Evolutionary conservation across 2,329 filamentous ascomycete species (phyloP).

Genomic region (Bipolaris zeicola): DNA sequence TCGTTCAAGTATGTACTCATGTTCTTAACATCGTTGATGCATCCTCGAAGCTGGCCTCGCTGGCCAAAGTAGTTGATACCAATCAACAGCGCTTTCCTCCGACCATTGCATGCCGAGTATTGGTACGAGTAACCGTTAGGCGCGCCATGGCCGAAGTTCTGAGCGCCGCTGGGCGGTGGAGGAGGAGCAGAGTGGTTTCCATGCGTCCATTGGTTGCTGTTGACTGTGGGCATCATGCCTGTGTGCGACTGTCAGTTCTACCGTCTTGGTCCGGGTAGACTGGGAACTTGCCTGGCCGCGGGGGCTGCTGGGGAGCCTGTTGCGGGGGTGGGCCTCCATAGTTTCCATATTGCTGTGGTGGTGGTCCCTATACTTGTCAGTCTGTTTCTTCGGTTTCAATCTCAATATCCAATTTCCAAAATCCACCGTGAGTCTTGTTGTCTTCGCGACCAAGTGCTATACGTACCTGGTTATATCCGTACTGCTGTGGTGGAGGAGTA

Average conservation of each 20-base stretch:
- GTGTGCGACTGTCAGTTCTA: conserved; percentile 40
- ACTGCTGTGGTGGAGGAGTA: conserved; percentile 51
- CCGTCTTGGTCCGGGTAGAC: not conserved
- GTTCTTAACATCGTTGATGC: conserved; percentile 97
- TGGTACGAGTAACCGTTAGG: conserved; percentile 82
- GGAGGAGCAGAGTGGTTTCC: conserved; percentile 66
- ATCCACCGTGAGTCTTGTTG: not conserved
- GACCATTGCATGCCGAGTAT: conserved; percentile 89
- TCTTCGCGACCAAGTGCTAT: conserved; percentile 8
- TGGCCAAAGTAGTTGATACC: conserved; percentile 98
- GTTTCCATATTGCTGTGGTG: conserved; percentile 2
- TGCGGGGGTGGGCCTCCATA: conserved; percentile 31
- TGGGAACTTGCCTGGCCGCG: conserved; percentile 26
- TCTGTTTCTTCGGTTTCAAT: not conserved
- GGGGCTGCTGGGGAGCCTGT: conserved; percentile 29
- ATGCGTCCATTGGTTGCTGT: conserved; percentile 49
- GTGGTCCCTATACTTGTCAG: conserved; percentile 7
- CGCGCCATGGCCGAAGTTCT: conserved; percentile 67
- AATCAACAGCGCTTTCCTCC: conserved; percentile 85
- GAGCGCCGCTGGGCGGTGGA: conserved; percentile 66
- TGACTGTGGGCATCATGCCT: conserved; percentile 60
- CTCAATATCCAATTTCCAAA: not conserved
- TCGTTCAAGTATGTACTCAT: conserved; percentile 91
- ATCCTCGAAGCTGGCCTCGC: conserved; percentile 85
- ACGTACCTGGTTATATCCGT: conserved; percentile 50